A percentile compares a stretch with the other conserved stretches of the same genome.
phyloP scores from a whole-genome alignment of 805 yeast genomes.

The Wickerhamomyces alni region DNA sequence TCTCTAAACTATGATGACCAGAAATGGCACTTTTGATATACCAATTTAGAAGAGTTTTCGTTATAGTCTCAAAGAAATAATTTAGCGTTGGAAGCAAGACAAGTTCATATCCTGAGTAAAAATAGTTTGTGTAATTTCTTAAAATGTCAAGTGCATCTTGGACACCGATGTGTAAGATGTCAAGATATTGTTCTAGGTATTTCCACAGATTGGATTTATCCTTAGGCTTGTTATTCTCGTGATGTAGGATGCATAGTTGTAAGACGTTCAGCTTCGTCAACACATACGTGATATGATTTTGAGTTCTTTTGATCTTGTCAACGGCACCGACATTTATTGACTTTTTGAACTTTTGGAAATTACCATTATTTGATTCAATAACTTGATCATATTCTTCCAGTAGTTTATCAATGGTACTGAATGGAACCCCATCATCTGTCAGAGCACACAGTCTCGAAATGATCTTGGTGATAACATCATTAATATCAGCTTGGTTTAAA shows the following conservation, averaged over 20 bases:
- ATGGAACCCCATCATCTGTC: slow-evolving; percentile 4
- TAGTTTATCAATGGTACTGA: slow-evolving; percentile 3
- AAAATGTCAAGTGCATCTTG: slow-evolving; percentile 15
- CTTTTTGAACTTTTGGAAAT: slow-evolving; percentile 11
- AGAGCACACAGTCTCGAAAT: slow-evolving; percentile 5
- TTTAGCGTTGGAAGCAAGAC: slow-evolving; percentile 9
- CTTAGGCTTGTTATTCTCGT: slow-evolving; percentile 10
- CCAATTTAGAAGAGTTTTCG: slow-evolving; percentile 4
- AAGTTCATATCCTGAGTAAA: slow-evolving; percentile 16
- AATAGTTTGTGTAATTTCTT: slow-evolving; percentile 15
- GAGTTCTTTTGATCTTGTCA: slow-evolving; percentile 9
- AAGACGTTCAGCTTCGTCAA: slow-evolving; percentile 8
- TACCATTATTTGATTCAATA: slow-evolving; percentile 1
- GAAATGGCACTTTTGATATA: slow-evolving; percentile 8
- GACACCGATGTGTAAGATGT: slow-evolving; percentile 4
- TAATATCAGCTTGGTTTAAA: slow-evolving; percentile 3
- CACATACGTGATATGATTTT: slow-evolving; percentile 10
- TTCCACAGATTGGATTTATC: slow-evolving; percentile 7
- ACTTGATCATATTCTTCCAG: slow-evolving; percentile 9
- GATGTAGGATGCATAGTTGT: slow-evolving; percentile 12
- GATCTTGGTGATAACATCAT: slow-evolving; percentile 4
- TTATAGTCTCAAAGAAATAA: slow-evolving; percentile 10
- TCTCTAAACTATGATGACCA: slow-evolving; percentile 3
- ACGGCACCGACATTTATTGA: slow-evolving; percentile 1
- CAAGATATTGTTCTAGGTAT: slow-evolving; percentile 1